Base-by-base conservation (phyloP, 148 eudicot species). In the Camellia japonica region DNA sequence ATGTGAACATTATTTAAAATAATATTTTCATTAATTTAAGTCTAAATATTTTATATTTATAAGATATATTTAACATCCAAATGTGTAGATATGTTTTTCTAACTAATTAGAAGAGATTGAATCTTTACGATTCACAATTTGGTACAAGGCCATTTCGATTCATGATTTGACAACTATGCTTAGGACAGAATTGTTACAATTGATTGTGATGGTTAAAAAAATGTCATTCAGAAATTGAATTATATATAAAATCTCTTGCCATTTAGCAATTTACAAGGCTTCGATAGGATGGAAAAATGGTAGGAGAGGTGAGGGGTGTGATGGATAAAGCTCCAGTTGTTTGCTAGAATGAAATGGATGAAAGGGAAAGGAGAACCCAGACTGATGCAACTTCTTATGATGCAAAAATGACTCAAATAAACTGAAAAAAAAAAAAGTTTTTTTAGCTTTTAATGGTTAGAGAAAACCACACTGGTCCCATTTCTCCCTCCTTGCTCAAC, bases 401-500 rank as follows among this genome's bases (percentile, higher is more conserved):
- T 30, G 38, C 38, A 30, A 30, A 30, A 30, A 30, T 30, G 38
- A 30, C 38, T 30, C 38, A 30, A 30, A 30, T 30, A 30, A 30
- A 30, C 38, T 30, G 38, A 30, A 30, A 30, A 30, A 30, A 30
- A 30, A 30, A 30, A 30, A 30, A 23, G 38, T 30, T 30, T 30
- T 30, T 30, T 30, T 30, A 30, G 38, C 38, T 30, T 30, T 30
- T 30, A 16, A 61, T 61, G 65, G 20, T 61, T 61, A 61, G 23
- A 43, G 6, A 43, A 68, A 69, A 23, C 74, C 59, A 71, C 58
- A 68, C 44, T 18, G 14, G 3, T 16, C 9, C 16, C 16, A 69
- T 43, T 44, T n/a, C 11, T 69, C 46, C 73, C 54, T 69, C 54
- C 73, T 69, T 66, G 69, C 69, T 14, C 46, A 14, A 69, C 54